Conservation (phyloP, 768 basidiomycete genomes). For the Inosperma sp. region DNA sequence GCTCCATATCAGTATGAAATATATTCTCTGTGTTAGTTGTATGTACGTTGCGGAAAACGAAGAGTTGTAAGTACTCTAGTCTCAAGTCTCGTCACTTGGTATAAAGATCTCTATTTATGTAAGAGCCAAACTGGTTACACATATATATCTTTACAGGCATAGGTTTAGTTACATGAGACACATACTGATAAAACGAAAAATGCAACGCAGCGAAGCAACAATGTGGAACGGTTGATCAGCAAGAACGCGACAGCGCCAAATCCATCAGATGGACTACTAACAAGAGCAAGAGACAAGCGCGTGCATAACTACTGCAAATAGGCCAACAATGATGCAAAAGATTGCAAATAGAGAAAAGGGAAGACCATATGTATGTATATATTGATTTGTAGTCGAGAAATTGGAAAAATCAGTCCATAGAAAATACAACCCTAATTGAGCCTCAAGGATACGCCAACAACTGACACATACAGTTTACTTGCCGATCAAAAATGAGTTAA, state of each 20-base stretch:
- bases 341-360: neutral
- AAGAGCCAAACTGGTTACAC: no score
- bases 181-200: neutral
- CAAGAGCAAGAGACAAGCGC: neutral
- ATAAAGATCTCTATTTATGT: no score
- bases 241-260: constrained; percentile 3
- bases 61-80: no score
- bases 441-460: no score
- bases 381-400: no score
- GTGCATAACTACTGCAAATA: constrained; percentile 4
- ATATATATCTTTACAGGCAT: no score
- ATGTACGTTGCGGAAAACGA: no score
- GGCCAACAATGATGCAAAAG: neutral
- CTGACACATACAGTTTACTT: no score
- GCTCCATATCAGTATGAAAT: constrained; percentile 15
- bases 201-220: neutral
- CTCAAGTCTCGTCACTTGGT: no score
- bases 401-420: no score
- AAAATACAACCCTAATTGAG: no score
- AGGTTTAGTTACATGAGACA: no score
- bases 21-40: constrained; percentile 13
- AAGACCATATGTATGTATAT: neutral
- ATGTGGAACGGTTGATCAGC: neutral
- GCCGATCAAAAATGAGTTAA: neutral
- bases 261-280: constrained; percentile 6